Evolutionary conservation across 2,329 filamentous ascomycete species (phyloP).

Genomic region (Trichophyton rubrum): DNA sequence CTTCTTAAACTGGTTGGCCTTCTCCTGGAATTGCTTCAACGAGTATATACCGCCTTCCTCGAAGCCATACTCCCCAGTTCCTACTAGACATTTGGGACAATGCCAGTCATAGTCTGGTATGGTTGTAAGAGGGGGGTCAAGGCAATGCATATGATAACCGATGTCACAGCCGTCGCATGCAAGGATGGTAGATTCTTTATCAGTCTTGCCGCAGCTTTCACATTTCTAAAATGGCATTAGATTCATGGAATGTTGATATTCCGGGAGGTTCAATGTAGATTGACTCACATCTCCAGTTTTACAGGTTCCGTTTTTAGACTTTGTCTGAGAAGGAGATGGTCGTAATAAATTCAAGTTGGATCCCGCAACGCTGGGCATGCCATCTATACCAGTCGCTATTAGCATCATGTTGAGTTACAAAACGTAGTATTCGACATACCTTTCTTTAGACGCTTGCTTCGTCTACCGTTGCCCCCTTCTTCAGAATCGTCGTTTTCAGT

Average conservation of each 20-base stretch:
- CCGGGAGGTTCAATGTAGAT: background rate
- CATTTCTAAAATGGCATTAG: constrained; percentile 48
- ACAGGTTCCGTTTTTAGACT: constrained; percentile 44
- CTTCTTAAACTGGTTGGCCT: constrained; percentile 88
- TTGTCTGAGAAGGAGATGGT: constrained; percentile 52
- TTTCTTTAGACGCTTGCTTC: constrained; percentile 89
- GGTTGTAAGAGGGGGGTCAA: constrained; percentile 70
- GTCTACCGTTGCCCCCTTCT: constrained; percentile 50
- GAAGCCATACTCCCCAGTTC: constrained; percentile 92
- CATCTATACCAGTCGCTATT: constrained; percentile 22
- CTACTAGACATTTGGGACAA: constrained; percentile 85
- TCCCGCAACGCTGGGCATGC: constrained; percentile 71
- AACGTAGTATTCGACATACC: constrained; percentile 38
- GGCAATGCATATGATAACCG: constrained; percentile 73
- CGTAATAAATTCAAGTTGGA: constrained; percentile 95
- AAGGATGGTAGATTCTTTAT: constrained; percentile 58
- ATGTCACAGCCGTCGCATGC: constrained; percentile 87
- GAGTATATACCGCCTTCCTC: constrained; percentile 95
- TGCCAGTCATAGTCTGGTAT: constrained; percentile 87
- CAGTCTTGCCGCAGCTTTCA: constrained; percentile 70
- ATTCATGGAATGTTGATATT: background rate
- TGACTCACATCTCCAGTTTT: constrained; percentile 45
- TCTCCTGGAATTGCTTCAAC: constrained; percentile 88
- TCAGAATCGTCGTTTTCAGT: constrained; percentile 44
- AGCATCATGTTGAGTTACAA: constrained; percentile 15